These are phyloP conservation scores for Sisymbrium irio DNA, from an alignment of 345 rosid species.

Conservation along the genomic window DNA sequence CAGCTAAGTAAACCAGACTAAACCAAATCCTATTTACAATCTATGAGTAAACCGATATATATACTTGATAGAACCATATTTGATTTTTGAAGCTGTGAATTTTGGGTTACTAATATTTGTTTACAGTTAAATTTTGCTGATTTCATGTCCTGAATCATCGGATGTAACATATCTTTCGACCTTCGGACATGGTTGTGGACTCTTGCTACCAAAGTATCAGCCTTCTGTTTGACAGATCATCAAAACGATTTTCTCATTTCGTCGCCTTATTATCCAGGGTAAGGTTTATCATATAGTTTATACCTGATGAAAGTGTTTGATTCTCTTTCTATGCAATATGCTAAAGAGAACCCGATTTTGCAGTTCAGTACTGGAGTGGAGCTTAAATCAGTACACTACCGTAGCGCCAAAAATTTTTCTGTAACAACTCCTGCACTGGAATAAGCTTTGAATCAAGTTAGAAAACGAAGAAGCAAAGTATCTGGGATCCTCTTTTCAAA, in stretches of 20 bases:
- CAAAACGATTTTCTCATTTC: constrained; percentile 86
- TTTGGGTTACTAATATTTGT: too few species aligned
- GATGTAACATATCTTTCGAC: constrained; percentile 56
- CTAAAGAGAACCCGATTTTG: constrained; percentile 22
- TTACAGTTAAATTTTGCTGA: too few species aligned
- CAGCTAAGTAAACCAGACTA: too few species aligned
- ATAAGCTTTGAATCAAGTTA: too few species aligned
- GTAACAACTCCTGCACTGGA: constrained; percentile 56
- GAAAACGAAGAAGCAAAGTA: too few species aligned
- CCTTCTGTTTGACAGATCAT: constrained; percentile 88
- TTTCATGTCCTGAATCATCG: constrained; percentile 68
- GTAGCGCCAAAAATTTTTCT: constrained; percentile 68
- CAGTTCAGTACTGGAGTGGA: constrained; percentile 86
- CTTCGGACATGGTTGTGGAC: constrained; percentile 59
- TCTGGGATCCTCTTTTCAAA: too few species aligned
- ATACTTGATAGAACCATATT: too few species aligned
- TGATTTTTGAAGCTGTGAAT: too few species aligned
- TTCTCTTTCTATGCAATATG: neutral
- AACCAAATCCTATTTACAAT: too few species aligned
- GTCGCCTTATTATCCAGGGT: constrained; percentile 93
- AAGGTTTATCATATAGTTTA: constrained; percentile 13
- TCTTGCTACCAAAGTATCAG: constrained; percentile 73
- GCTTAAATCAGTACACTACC: constrained; percentile 83
- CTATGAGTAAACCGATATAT: too few species aligned
- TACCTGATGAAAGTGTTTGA: neutral